Conservation (phyloP, 192 early-diverging fungal genomes). For the Lobosporangium transversale region DNA sequence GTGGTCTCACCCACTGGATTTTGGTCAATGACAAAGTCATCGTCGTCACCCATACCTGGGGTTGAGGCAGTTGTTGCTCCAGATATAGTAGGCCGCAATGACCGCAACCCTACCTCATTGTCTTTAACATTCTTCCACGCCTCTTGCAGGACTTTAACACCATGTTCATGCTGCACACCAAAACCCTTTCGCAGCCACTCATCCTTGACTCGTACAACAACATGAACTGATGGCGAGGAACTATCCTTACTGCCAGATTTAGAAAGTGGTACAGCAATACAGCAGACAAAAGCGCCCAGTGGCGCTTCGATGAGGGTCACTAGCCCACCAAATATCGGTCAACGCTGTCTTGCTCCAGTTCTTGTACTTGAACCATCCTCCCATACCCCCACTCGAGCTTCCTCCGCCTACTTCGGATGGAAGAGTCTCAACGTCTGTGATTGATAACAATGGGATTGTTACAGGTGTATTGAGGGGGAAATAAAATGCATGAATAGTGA, state of each 20-base stretch:
- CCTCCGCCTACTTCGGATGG: not conserved
- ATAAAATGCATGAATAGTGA: constrained; percentile 49
- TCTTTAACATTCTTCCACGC: constrained; percentile 49
- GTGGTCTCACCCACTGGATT: not conserved
- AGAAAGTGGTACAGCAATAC: not conserved
- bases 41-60: constrained; percentile 3
- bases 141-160: constrained; percentile 39
- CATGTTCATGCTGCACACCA: constrained; percentile 40
- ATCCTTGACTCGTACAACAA: constrained; percentile 41
- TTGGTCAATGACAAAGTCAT: not conserved
- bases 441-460: constrained; percentile 39
- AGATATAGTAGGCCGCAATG: constrained; percentile 13
- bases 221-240: constrained; percentile 24
- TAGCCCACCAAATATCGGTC: constrained; percentile 49
- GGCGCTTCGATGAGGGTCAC: constrained; percentile 14
- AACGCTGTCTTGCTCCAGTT: constrained; percentile 32
- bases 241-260: constrained; percentile 9
- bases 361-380: constrained; percentile 49
- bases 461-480: constrained; percentile 47
- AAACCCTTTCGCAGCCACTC: constrained; percentile 51
- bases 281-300: constrained; percentile 2
- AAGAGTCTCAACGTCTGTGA: constrained; percentile 31
- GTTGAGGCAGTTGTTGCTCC: not conserved
- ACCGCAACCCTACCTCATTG: constrained; percentile 21
- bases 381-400: constrained; percentile 1